Evolutionary conservation across 2,329 filamentous ascomycete genomes (phyloP).

Genomic region (Ceratocystis alfenasii): DNA sequence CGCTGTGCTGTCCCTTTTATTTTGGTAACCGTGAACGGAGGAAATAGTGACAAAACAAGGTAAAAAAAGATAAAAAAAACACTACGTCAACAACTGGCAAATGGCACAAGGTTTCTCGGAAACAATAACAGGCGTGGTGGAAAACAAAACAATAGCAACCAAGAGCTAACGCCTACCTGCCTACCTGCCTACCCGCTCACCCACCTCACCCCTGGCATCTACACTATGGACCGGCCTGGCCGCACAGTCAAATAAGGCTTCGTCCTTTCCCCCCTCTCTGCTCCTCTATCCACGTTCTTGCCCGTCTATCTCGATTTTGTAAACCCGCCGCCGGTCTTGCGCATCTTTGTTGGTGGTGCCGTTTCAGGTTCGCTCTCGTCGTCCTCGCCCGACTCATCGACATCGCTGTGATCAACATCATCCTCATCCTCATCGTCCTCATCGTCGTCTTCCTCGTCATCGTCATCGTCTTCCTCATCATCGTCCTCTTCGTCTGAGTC

Average conservation of each 20-base stretch:
- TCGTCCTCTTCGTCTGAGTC: constrained; percentile 48
- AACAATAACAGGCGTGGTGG: constrained; percentile 9
- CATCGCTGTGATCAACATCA: constrained; percentile 48
- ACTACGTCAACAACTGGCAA: constrained; percentile 12
- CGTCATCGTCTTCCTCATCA: constrained; percentile 33
- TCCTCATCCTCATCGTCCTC: constrained; percentile 42
- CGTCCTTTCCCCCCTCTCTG: background rate
- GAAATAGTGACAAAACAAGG: constrained; percentile 11
- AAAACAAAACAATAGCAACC: background rate
- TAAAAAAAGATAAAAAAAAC: background rate
- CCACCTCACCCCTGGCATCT: background rate
- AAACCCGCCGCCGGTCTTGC: constrained; percentile 32
- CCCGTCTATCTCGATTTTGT: constrained; percentile 31
- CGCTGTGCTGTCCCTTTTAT: constrained; percentile 16
- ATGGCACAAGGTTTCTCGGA: background rate
- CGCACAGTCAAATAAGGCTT: background rate
- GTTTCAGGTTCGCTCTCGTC: constrained; percentile 42
- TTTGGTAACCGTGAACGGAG: constrained; percentile 16
- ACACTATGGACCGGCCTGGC: background rate
- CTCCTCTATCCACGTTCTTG: background rate
- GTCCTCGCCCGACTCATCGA: constrained; percentile 45
- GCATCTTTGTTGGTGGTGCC: constrained; percentile 37
- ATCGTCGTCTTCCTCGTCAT: constrained; percentile 35
- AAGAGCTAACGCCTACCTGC: background rate
- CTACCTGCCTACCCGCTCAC: background rate